Evolutionary conservation across 495 filamentous ascomycete genomes (phyloP), one percentile per base, ranked within the genome.

Genomic region (Neurospora sp.): DNA sequence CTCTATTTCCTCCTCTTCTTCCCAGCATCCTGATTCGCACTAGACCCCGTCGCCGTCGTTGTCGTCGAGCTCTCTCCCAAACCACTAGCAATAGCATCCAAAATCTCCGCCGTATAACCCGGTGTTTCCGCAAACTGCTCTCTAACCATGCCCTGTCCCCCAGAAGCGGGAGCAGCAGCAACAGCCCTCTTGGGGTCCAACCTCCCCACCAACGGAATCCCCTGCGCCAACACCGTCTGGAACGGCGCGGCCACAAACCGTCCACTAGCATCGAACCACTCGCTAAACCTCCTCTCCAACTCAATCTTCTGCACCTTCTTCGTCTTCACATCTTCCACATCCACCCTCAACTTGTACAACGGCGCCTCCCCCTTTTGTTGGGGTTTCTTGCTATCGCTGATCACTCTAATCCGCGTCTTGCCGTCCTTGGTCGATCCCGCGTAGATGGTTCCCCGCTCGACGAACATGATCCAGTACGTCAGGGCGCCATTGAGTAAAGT

Each of bases 261-360:
- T 7, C 96, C 95, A 44, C 92, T 88, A 5, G 83, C 85, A 72
- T 94, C 91, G 81, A 97, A 98, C 94, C 94, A 99, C 37, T 86
- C 86, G 22, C 90, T 91, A 80, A 97, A 98, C 4, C 92, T 86
- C 7, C 90, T 85, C 73, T 87, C 84, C 59, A 93, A 79, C 71
- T 89, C 85, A 11, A 86, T 68, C n/a, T 76, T 84, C 74, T 88
- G 85, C 35, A 81, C 81, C 76, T 84, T 79, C 5, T 83, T 75
- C 3, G 84, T 79, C 73, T 84, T 83, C 31, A 82, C 81, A 1
- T 83, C 75, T 8, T 83, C 81, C 2, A 88, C 85, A 48, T 85
- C 88, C 74, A 96, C 84, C 12, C 85, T 90, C 46, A 97, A 77
- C 75, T 92, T 84, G 82, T 99, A 99, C 39, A 88, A 86, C 0